Percentiles rank a stretch among this genome's conserved stretches.
phyloP scores from a whole-genome alignment of 257 asterid genomes.

The Pogostemon cablin region DNA sequence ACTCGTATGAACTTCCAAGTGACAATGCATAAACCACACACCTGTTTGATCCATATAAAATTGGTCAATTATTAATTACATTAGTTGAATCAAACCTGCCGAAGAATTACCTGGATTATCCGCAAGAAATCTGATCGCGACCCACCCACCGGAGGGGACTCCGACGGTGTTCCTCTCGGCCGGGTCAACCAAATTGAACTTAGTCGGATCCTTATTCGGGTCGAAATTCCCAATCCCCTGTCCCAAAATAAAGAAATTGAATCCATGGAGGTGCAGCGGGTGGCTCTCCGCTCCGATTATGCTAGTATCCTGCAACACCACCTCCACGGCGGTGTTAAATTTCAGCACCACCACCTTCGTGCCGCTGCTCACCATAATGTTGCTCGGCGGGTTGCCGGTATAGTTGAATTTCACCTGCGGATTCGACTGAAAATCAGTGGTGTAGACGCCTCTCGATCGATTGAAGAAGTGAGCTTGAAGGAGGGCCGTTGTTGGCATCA shows the following conservation, averaged over 20 bases:
- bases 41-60: slow-evolving; percentile 36
- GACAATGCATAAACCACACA: slow-evolving; percentile 82
- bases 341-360: slow-evolving; percentile 55
- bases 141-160: slow-evolving; percentile 74
- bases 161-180: slow-evolving; percentile 65
- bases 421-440: slow-evolving; percentile 59
- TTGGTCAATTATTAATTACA: not conserved
- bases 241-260: slow-evolving; percentile 62
- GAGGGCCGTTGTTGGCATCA: slow-evolving; percentile 53
- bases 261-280: slow-evolving; percentile 73
- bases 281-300: slow-evolving; percentile 61
- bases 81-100: not conserved
- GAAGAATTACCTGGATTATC: slow-evolving; percentile 66
- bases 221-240: slow-evolving; percentile 63
- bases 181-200: slow-evolving; percentile 64
- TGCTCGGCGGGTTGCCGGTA: slow-evolving; percentile 58
- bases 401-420: slow-evolving; percentile 60
- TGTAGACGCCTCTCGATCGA: slow-evolving; percentile 57
- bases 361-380: slow-evolving; percentile 43
- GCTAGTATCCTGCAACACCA: slow-evolving; percentile 71
- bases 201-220: slow-evolving; percentile 51
- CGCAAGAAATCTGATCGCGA: slow-evolving; percentile 60
- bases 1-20: slow-evolving; percentile 71
- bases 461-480: slow-evolving; percentile 65
- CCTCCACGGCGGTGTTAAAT: slow-evolving; percentile 52